Conservation (phyloP, 148 eudicot genomes). For the Cornus suecica region DNA sequence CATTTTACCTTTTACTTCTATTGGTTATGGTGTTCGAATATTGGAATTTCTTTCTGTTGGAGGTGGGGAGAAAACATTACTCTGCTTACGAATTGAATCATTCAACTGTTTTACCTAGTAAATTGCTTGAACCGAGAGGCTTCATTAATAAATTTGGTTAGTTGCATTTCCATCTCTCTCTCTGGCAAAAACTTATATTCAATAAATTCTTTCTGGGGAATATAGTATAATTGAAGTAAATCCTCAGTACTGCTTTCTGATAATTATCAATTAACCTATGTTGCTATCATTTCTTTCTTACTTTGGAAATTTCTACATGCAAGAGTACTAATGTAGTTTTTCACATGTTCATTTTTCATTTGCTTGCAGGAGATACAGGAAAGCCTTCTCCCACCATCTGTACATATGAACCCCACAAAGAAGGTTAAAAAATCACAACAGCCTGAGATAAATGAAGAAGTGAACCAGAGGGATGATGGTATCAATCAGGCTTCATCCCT, state of each 20-base stretch:
- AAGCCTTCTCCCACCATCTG: constrained; percentile 81
- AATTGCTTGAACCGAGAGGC: neutral
- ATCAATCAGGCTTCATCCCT: constrained; percentile 17
- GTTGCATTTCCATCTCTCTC: neutral
- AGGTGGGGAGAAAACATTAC: neutral
- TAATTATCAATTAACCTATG: neutral
- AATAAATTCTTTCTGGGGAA: neutral
- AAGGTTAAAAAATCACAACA: constrained; percentile 35
- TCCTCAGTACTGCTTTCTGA: neutral
- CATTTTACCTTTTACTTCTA: too few species aligned
- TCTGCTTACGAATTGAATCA: neutral
- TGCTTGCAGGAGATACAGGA: constrained; percentile 85
- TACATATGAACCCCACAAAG: constrained; percentile 65
- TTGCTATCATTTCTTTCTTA: neutral
- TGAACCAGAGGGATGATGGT: constrained; percentile 12
- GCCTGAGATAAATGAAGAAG: constrained; percentile 44
- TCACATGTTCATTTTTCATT: neutral
- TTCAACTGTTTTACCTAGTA: too few species aligned
- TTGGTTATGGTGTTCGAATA: too few species aligned
- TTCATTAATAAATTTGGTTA: neutral
- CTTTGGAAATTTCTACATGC: neutral
- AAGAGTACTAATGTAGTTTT: neutral
- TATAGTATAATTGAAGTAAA: neutral
- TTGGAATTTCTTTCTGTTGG: neutral
- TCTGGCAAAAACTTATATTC: too few species aligned